Evolutionary conservation across 495 filamentous ascomycete genomes (phyloP).

Genomic region (Penicillium goetzii): DNA sequence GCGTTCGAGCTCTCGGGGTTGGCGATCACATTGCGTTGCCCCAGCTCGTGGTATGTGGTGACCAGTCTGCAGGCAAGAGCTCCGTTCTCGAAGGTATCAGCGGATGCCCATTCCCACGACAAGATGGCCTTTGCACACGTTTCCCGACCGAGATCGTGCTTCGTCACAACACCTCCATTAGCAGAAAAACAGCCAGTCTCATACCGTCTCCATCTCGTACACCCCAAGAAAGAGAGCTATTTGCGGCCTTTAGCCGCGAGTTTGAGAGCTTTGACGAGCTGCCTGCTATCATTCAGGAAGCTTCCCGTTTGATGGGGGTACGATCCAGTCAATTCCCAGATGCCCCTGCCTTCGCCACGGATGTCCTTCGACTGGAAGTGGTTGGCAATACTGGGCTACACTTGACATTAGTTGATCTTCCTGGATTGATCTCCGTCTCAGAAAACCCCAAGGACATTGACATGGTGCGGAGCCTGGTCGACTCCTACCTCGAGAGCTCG

Average conservation of each 20-base stretch:
- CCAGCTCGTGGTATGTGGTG: slow-evolving; percentile 69
- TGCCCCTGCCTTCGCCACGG: slow-evolving; percentile 44
- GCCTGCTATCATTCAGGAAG: slow-evolving; percentile 44
- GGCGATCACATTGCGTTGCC: slow-evolving; percentile 61
- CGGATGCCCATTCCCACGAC: slow-evolving; percentile 42
- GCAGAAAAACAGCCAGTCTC: neutral
- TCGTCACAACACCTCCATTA: slow-evolving; percentile 18
- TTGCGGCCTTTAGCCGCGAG: neutral
- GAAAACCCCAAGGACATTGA: slow-evolving; percentile 36
- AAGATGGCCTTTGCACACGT: slow-evolving; percentile 42
- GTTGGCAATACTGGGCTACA: slow-evolving; percentile 53
- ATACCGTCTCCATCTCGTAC: slow-evolving; percentile 18
- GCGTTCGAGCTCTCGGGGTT: slow-evolving; percentile 56
- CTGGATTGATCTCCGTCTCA: slow-evolving; percentile 45
- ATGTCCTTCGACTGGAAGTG: slow-evolving; percentile 58
- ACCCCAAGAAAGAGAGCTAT: neutral
- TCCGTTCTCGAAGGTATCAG: slow-evolving; percentile 52
- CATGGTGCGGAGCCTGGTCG: slow-evolving; percentile 32
- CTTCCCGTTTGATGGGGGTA: slow-evolving; percentile 38
- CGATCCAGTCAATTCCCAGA: slow-evolving; percentile 16
- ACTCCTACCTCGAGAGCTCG: slow-evolving; percentile 37
- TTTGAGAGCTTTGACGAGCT: slow-evolving; percentile 37
- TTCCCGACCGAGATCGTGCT: slow-evolving; percentile 42
- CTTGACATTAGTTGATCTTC: slow-evolving; percentile 60
- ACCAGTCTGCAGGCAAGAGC: slow-evolving; percentile 54